Base-by-base conservation (phyloP, 2,329 filamentous ascomycete genomes). In the Aspergillus ustus region DNA sequence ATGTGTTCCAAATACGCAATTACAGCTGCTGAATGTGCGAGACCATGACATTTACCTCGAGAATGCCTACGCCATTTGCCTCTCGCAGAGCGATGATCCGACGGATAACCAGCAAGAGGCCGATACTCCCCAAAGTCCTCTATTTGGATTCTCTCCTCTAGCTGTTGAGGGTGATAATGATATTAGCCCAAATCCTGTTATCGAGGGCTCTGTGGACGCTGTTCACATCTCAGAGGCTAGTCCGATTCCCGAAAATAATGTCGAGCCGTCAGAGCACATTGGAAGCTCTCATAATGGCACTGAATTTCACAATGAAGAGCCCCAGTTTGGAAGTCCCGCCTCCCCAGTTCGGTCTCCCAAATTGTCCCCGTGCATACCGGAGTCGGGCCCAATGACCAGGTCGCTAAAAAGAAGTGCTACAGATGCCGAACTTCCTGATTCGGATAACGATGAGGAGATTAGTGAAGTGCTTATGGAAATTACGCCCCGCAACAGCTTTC, bases 391-490 rank as follows among this genome's bases (percentile, higher is more conserved):
- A 22, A 28, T 51, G 28, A 51, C 31, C 11, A 56, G 25, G 7
- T 57, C 60, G 8, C 43, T 67, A 20, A 75, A 75, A 60, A 67
- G 72, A 59, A 71, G 60, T 22, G 72, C 73, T 9, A 63, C 62
- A 29, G 67, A 68, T 31, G 72, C 73, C 9, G 72, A 69, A 15
- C 54, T 75, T 2, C 65, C 71, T 7, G 72, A 73, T 56, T 69
- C 66, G 7, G 70, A 72, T n/a, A 60, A 64, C 25, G 68, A 70
- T 7, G 48, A 46, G 13, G 29, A 45, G 19, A 22, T 15, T 31
- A 43, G 40, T 25, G 59, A 37, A 40, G 15, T 40, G 9, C 40
- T 40, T 13, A 44, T 28, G 31, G 52, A 53, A 22, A 28, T 52
- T 5, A 22, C 28, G 17, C 52, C 17, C 31, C 40, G 25, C 37